Evolutionary conservation across 257 asterid genomes (phyloP).

Genomic region (Rubia yunnanensis): DNA sequence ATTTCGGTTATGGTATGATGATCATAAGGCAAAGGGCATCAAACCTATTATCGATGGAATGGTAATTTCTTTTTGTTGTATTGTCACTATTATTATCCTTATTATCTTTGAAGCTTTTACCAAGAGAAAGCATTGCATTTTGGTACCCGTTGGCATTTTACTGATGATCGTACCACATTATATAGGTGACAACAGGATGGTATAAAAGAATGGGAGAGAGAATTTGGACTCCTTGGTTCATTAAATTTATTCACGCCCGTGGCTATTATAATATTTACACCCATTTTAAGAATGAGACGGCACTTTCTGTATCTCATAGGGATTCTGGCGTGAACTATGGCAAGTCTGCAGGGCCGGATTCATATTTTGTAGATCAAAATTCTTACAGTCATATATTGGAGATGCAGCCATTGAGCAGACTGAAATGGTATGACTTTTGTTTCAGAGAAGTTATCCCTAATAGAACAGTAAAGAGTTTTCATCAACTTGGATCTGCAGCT

Average conservation of each 20-base stretch:
- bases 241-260: conserved; percentile 73
- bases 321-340: conserved; percentile 93
- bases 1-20: conserved; percentile 84
- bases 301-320: conserved; percentile 81
- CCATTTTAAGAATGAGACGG: conserved; percentile 63
- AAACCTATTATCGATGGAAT: conserved; percentile 88
- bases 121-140: not conserved
- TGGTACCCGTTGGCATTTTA: not conserved
- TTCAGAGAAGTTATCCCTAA: conserved; percentile 48
- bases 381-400: conserved; percentile 40
- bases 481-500: conserved; percentile 44
- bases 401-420: conserved; percentile 45
- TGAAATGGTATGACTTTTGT: conserved; percentile 89
- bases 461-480: conserved; percentile 41
- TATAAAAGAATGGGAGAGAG: conserved; percentile 87
- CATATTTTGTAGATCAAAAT: conserved; percentile 52
- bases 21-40: conserved; percentile 60
- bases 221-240: conserved; percentile 99
- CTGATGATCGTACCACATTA: conserved; percentile 5
- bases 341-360: conserved; percentile 85
- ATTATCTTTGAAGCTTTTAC: too few relatives aligned
- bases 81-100: too few relatives aligned
- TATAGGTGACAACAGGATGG: conserved; percentile 94
- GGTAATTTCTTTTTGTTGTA: conserved; percentile 33
- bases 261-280: conserved; percentile 82